phyloP scores from a whole-genome alignment of 371 early-diverging fungal genomes.

The Encephalitozoon intestinalis region DNA sequence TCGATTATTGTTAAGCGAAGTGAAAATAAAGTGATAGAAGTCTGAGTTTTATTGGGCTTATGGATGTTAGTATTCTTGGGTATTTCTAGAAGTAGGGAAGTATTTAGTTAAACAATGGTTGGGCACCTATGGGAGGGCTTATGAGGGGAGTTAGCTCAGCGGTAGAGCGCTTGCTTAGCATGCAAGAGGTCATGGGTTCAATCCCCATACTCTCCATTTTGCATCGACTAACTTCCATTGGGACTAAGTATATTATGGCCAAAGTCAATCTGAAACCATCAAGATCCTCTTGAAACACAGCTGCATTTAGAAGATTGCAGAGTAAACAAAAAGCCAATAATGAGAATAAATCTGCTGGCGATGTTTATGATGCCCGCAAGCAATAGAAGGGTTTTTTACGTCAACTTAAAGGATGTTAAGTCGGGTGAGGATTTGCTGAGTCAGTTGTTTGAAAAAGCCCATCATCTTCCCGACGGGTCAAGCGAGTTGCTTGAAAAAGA shows the following conservation, averaged over 20 bases:
- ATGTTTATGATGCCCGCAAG: background rate
- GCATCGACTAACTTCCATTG: background rate
- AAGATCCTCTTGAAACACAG: background rate
- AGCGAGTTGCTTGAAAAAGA: background rate
- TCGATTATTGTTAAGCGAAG: background rate
- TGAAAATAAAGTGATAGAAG: constrained; percentile 10
- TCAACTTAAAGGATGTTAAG: constrained; percentile 23
- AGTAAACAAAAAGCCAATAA: background rate
- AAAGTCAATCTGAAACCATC: background rate
- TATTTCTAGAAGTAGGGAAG: background rate
- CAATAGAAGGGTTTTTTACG: constrained; percentile 13
- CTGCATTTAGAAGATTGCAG: background rate
- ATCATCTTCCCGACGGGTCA: background rate
- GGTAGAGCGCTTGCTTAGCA: constrained; percentile 63
- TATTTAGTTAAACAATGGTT: background rate
- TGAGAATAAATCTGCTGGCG: background rate
- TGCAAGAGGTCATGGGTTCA: constrained; percentile 63
- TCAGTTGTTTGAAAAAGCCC: constrained; percentile 9
- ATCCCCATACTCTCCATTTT: constrained; percentile 59
- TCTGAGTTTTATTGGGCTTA: background rate
- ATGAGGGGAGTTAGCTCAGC: constrained; percentile 58
- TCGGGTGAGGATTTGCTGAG: constrained; percentile 13
- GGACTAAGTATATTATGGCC: too few species aligned
- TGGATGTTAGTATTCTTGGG: background rate
- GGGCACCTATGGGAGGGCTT: background rate